Conservation (phyloP, 1,284 basidiomycete species). For the Phenoliferia sp. region DNA sequence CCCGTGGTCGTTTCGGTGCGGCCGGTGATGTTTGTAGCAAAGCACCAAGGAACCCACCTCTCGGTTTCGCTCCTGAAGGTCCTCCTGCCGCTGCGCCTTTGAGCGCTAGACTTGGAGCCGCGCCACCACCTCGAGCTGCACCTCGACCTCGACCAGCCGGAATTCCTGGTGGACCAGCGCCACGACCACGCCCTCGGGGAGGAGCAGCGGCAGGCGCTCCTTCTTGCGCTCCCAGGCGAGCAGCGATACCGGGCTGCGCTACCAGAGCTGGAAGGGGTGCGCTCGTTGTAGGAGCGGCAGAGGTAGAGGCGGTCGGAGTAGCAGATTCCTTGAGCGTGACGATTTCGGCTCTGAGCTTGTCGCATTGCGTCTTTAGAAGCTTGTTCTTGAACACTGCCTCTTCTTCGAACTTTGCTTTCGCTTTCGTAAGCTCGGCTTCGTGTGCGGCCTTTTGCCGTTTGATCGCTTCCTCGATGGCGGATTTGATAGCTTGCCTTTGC, state of each 20-base stretch:
- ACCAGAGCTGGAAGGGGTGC: background rate
- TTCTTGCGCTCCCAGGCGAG: background rate
- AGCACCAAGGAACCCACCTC: background rate
- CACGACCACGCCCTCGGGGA: too few relatives aligned
- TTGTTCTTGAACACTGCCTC: background rate
- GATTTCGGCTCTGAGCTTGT: background rate
- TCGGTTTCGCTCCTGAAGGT: background rate
- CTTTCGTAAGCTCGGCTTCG: background rate
- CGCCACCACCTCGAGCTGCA: background rate
- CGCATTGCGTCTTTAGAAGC: background rate
- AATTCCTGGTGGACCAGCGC: background rate
- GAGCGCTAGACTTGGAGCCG: background rate
- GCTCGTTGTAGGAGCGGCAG: background rate
- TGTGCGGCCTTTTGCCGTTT: background rate
- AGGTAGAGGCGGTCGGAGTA: background rate
- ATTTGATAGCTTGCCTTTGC: conserved; percentile 20
- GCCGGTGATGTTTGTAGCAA: background rate
- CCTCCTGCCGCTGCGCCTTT: background rate
- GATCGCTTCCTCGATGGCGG: conserved; percentile 11
- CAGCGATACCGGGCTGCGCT: background rate
- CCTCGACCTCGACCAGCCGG: background rate
- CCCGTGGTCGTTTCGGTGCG: too few relatives aligned
- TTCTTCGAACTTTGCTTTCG: background rate
- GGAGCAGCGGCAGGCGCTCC: background rate
- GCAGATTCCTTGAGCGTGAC: background rate